Evolutionary conservation across 1,284 basidiomycete genomes (phyloP).

Genomic region (Malassezia vespertilionis): DNA sequence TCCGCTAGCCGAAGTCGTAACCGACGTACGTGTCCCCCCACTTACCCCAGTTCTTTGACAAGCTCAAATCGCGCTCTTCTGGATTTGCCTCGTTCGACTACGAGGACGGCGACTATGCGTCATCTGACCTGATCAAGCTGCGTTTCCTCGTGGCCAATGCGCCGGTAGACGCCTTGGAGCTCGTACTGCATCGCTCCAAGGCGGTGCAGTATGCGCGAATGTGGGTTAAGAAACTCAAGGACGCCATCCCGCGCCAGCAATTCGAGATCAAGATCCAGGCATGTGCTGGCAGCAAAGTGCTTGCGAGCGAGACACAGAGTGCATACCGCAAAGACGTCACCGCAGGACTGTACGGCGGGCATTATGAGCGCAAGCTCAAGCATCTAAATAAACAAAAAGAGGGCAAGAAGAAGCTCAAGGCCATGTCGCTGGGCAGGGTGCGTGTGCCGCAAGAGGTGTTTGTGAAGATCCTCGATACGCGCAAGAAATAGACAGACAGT

Average conservation of each 20-base stretch:
- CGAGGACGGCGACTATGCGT: slow-evolving; percentile 29
- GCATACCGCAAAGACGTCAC: slow-evolving; percentile 65
- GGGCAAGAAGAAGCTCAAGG: slow-evolving; percentile 40
- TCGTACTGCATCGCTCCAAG: slow-evolving; percentile 41
- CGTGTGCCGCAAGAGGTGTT: slow-evolving; percentile 31
- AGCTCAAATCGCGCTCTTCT: slow-evolving; percentile 43
- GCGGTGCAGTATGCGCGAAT: slow-evolving; percentile 23
- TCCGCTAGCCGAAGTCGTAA: slow-evolving; percentile 42
- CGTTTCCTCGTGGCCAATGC: slow-evolving; percentile 31
- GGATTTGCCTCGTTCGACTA: slow-evolving; percentile 46
- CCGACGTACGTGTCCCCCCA: slow-evolving; percentile 19
- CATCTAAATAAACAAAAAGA: slow-evolving; percentile 43
- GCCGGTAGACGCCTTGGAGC: slow-evolving; percentile 37
- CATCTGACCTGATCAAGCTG: slow-evolving; percentile 39
- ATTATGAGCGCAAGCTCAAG: slow-evolving; percentile 41
- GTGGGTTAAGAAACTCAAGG: slow-evolving; percentile 40
- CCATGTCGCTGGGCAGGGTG: slow-evolving; percentile 36
- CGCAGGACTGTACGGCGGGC: slow-evolving; percentile 80
- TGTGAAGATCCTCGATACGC: slow-evolving; percentile 22
- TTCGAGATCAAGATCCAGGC: slow-evolving; percentile 64
- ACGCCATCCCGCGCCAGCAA: slow-evolving; percentile 65
- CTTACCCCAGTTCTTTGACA: slow-evolving; percentile 36
- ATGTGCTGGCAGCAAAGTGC: slow-evolving; percentile 67
- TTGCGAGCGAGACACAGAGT: slow-evolving; percentile 65
- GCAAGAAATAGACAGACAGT: too few relatives aligned